Conservation (phyloP, 257 asterid species). For the Capsicum baccatum region DNA sequence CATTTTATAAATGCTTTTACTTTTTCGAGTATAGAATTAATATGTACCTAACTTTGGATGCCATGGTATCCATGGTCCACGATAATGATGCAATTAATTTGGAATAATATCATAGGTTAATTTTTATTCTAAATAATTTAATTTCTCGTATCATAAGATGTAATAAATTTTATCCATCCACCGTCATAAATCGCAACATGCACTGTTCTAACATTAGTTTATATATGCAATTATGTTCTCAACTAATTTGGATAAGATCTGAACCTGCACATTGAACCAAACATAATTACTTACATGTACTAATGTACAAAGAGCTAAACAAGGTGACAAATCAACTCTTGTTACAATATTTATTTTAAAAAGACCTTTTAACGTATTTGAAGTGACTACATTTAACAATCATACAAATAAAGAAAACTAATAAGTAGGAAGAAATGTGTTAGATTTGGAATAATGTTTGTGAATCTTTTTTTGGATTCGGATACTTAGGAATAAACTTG, state of each 20-base stretch:
- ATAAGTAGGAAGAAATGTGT: neutral
- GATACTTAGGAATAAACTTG: slow-evolving; percentile 22
- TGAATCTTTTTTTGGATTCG: neutral
- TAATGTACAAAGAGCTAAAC: no score
- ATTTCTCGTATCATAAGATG: no score
- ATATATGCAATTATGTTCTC: no score
- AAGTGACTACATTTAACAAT: neutral
- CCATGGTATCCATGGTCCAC: neutral
- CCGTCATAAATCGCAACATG: no score
- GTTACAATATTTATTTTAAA: no score
- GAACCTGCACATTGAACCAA: neutral
- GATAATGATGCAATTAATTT: neutral
- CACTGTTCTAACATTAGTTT: no score
- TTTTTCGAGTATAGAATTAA: neutral
- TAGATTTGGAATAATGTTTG: neutral
- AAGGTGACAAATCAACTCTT: no score
- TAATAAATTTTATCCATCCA: no score
- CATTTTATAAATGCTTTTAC: neutral
- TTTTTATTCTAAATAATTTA: no score
- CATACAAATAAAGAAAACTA: neutral
- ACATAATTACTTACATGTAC: neutral
- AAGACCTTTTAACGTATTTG: no score
- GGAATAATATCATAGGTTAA: neutral
- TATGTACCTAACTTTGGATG: neutral
- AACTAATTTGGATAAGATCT: no score